Evolutionary conservation across 208 protist genomes (phyloP), one percentile per base, ranked within the genome.

Genomic region (Crithidia fasciculata): DNA sequence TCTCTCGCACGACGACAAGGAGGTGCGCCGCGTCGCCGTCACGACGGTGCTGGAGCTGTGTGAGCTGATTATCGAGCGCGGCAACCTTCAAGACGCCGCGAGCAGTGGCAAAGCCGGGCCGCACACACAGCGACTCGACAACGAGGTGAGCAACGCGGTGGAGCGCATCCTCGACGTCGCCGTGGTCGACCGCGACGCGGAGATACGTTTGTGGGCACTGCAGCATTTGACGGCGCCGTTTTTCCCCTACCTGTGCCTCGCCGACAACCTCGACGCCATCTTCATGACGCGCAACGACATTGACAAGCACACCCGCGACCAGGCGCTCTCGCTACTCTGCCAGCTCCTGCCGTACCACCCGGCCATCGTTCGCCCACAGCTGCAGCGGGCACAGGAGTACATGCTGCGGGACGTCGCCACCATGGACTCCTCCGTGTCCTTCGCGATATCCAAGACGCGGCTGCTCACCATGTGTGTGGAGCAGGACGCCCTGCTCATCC

Each of bases 271-370:
- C 0, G 87, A 97, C 41, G 84, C 92, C 16, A 79, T 97, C 47
- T 93, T 92, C 63, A 94, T 97, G 86, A 80, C 87, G 9, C 78
- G 84, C 28, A 95, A 95, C 62, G 92, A 97, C 76, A 87, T 76
- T 40, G 84, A 83, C 65, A 79, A 76, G n/a, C 58, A 49, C 16
- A 81, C 78, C 13, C 84, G 86, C 18, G 84, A 92, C 55, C 74
- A 87, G 58, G 62, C 90, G 8, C 71, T 97, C 45, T 60, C 83
- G n/a, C 74, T 97, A 40, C 81, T 97, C 10, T 97, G 90, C 66
- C 83, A 87, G n/a, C 73, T 97, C 36, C 85, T 88, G 19, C 82
- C 82, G 2, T 93, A 82, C 65, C 78, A 90, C 72, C 88, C 90
- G 0, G 85, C 72, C 28, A 87, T 86, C 57, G 84, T 97, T 9